Evolutionary conservation across 2,329 filamentous ascomycete species (phyloP).

Genomic region (Phaeosphaeriaceae sp.): DNA sequence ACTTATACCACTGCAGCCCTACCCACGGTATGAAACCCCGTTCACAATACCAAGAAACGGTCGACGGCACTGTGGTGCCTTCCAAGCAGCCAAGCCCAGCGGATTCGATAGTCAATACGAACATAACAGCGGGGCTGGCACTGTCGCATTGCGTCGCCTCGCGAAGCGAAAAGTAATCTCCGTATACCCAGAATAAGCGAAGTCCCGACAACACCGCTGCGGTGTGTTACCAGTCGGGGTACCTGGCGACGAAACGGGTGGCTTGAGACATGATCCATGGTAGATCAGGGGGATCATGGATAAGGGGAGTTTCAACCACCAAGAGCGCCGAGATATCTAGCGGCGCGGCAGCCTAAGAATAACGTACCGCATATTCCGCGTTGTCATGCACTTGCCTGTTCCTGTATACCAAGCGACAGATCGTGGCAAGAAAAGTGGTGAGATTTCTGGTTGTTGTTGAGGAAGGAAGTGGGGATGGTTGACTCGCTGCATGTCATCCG

Average conservation of each 20-base stretch:
- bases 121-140: conserved; percentile 1
- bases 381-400: not conserved
- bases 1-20: conserved; percentile 15
- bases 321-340: conserved; percentile 12
- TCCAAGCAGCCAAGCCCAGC: conserved; percentile 12
- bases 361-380: not conserved
- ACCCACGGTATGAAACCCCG: not conserved
- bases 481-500: not conserved
- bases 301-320: not conserved
- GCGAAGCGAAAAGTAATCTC: not conserved
- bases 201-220: not conserved
- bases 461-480: not conserved
- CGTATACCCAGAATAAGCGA: not conserved
- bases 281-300: not conserved
- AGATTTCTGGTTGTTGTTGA: not conserved
- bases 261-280: not conserved
- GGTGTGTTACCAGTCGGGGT: not conserved
- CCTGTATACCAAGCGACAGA: not conserved
- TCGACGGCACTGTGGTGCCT: conserved; percentile 3
- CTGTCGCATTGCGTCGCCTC: not conserved
- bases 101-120: conserved; percentile 8
- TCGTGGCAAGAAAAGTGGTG: not conserved
- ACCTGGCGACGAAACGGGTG: not conserved
- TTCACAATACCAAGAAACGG: not conserved
- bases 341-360: conserved; percentile 15